Base-by-base conservation (phyloP, 176 grass and related monocot genomes). In the Carex parvula region DNA sequence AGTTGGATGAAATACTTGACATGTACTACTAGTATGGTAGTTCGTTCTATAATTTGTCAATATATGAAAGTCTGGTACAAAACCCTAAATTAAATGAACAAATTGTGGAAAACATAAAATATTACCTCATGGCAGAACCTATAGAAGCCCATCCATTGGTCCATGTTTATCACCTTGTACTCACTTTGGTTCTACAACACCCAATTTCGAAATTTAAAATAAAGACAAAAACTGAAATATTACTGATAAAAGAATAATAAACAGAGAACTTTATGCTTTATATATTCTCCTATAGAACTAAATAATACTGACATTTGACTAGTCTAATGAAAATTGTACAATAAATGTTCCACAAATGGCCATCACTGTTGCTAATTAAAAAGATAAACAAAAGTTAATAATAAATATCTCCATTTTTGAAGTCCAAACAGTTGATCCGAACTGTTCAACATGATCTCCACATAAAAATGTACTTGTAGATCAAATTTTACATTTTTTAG, bases 101-200 rank as follows among this genome's bases (percentile, higher is more conserved):
- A 82, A 60, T 53, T 52, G n/a, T 26, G 53, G 50, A 62, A 90
- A 90, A 14, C 41, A 52, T 22, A 15, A n/a, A n/a, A 79, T 54
- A 22, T 70, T 85, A 96, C 97, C 97, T 99, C 97, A 82, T 92
- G 94, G 84, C 93, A 99, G 79, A 99, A 99, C 17, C 97, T 90
- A 83, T 94, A 84, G 93, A 99, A 99, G 83, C 88, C 91, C 90
- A 89, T 91, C 97, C 97, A 99, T 64, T 99, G 97, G 14, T 99
- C 97, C 91, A 99, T 90, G 85, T 96, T 99, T 89, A 99, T 95
- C 87, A 99, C 97, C 97, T 99, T 99, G 90, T 99, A 99, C 12
- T 99, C 97, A 79, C 74, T 94, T 86, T 99, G 97, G 64, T 66
- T 81, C 97, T 99, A 87, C 75, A 92, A 46, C 62, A 66, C 56